Evolutionary conservation across 495 filamentous ascomycete species (phyloP), one percentile per base, ranked within the genome.

Genomic region (Tuber calosporum): DNA sequence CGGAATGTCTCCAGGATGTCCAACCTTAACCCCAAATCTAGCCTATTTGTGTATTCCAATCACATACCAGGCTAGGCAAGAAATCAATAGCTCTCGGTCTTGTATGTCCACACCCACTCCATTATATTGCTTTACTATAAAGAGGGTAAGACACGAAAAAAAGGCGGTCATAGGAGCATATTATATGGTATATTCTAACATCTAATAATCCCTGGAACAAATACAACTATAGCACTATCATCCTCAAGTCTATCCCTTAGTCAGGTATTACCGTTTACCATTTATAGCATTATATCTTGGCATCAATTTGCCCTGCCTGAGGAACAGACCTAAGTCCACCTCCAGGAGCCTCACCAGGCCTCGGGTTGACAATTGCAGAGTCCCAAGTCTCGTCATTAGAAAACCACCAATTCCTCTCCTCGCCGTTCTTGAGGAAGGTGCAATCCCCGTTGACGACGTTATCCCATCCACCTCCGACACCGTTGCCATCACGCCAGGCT

Each of bases 391-490:
- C 80, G n/a, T 81, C 80, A 30, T 77, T 76, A 19, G 69, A 72
- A 74, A 81, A 81, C 73, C 79, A 79, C 80, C 80, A 81, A 71
- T 81, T 81, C 70, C 94, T 86, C 83, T 98, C 94, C 76, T 93
- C 92, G 7, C 95, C 95, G 58, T 85, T 85, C 40, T 85, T 86
- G 79, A 99, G 81, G 83, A 91, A 92, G 69, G 86, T 87, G 79
- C 93, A 97, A 82, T 97, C 92, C 15, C 92, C 91, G 84, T 96
- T 94, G 70, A 86, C 73, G 68, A 88, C 85, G 81, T 91, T 92
- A 34, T 89, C 85, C 95, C 95, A 99, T 19, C 90, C 91, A 72
- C 93, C 92, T 5, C 85, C 84, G 67, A 96, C 89, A 11, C 90
- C 92, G n/a, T 84, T 87, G 0, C 88, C 89, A 67, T 80, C 83